Evolutionary conservation across 371 early-diverging fungal species (phyloP), one percentile per base, ranked within the genome.

Genomic region (Mortierella sp.): DNA sequence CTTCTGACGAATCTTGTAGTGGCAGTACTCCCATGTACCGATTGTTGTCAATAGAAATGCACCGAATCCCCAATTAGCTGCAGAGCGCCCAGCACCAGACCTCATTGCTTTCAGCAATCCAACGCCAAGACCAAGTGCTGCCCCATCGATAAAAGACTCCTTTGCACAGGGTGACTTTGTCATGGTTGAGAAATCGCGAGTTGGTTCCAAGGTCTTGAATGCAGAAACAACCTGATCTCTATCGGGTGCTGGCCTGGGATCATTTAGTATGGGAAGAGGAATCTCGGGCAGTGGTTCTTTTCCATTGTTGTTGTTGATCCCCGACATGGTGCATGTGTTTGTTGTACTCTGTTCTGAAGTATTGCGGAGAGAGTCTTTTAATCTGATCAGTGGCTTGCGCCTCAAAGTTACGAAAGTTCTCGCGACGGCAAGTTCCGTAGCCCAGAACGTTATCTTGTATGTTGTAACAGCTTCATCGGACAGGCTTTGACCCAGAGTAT

Each of bases 21-120:
- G 77, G 62, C 83, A 81, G 54, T 81, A 81, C 35, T 81, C 83
- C 83, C 83, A 81, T 54, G 83, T 81, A 22, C 83, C 83, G n/a
- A 81, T 59, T 20, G 83, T 81, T 64, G 66, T 73, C 26, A 81
- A 24, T 5, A 81, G 64, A 64, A 81, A 81, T 9, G 73, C 73
- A 18, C 83, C 83, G 30, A 81, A 73, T 18, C 76, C 83, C 83
- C 83, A 81, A 64, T 81, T 81, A 37, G 68, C 66, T 24, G 83
- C 83, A 9, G 77, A 61, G 1, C 77, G 67, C 55, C 73, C 73
- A 0, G 18, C 32, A 81, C 83, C 83, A 60, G 73, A 72, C 10
- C 57, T 61, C 71, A 81, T 57, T 12, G 73, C 73, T 32, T 73
- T 81, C 39, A 81, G 39, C 55, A 81, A 60, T 54, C 83, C 83